Percentiles rank a stretch among this genome's conserved stretches.
phyloP scores from a whole-genome alignment of 139 green algal genomes.

The Yamagishiella unicocca region DNA sequence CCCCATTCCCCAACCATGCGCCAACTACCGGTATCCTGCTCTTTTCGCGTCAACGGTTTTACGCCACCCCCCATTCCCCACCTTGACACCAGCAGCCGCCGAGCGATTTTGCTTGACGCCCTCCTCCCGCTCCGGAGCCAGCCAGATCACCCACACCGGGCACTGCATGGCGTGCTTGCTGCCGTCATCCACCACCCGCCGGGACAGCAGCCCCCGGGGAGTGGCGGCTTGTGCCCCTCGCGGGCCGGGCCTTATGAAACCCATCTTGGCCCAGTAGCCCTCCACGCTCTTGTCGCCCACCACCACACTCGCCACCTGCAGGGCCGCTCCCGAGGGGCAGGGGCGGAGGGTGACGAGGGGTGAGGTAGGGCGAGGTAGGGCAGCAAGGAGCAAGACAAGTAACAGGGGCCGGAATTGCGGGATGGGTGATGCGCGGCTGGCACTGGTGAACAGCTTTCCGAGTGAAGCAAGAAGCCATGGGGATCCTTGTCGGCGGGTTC shows the following conservation, averaged over 20 bases:
- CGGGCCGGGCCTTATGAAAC: background rate
- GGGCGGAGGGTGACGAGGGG: too few relatives aligned
- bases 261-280: constrained; percentile 9
- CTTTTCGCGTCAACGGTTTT: too few relatives aligned
- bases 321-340: background rate
- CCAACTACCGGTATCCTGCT: too few relatives aligned
- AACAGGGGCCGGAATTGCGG: background rate
- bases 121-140: background rate
- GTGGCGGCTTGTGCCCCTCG: too few relatives aligned
- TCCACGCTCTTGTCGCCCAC: background rate
- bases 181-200: background rate
- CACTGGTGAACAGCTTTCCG: background rate
- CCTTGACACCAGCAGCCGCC: background rate
- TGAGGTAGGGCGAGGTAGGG: too few relatives aligned
- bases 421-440: background rate
- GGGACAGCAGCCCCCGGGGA: background rate
- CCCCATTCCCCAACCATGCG: background rate
- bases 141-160: background rate
- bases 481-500: background rate
- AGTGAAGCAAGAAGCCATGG: background rate
- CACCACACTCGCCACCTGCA: background rate
- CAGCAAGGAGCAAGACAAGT: background rate
- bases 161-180: background rate
- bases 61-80: too few relatives aligned
- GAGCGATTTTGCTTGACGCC: background rate